A percentile compares a stretch with the other conserved stretches of the same genome.
phyloP scores from a whole-genome alignment of 2,329 filamentous ascomycete species.

The Trichoderma sp. region DNA sequence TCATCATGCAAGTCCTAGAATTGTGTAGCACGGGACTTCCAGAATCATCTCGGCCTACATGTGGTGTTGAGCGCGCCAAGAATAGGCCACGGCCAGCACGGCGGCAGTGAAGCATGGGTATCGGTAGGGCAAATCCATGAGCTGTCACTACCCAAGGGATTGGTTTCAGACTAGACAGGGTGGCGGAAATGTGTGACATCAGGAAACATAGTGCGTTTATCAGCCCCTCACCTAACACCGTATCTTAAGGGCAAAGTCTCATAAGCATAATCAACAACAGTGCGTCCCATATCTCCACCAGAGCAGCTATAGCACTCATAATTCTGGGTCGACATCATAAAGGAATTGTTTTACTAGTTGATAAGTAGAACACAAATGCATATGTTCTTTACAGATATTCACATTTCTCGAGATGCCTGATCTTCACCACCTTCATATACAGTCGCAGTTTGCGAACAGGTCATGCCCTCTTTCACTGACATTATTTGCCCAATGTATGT shows the following conservation, averaged over 20 bases:
- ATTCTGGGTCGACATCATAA: neutral
- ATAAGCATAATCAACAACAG: neutral
- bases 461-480: no score
- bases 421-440: neutral
- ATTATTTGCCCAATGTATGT: neutral
- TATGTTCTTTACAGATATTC: neutral
- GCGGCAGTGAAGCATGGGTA: neutral
- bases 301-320: neutral
- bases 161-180: neutral
- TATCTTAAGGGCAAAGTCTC: neutral
- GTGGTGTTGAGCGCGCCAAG: neutral
- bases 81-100: neutral
- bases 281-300: neutral
- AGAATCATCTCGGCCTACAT: neutral
- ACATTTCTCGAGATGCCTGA: neutral
- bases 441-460: neutral
- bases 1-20: neutral
- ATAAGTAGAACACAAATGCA: neutral
- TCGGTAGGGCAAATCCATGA: neutral
- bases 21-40: neutral
- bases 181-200: neutral
- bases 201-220: neutral
- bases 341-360: neutral
- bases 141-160: neutral
- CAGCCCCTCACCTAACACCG: neutral